Evolutionary conservation across 257 asterid genomes (phyloP).

Genomic region (Coffea canephora): DNA sequence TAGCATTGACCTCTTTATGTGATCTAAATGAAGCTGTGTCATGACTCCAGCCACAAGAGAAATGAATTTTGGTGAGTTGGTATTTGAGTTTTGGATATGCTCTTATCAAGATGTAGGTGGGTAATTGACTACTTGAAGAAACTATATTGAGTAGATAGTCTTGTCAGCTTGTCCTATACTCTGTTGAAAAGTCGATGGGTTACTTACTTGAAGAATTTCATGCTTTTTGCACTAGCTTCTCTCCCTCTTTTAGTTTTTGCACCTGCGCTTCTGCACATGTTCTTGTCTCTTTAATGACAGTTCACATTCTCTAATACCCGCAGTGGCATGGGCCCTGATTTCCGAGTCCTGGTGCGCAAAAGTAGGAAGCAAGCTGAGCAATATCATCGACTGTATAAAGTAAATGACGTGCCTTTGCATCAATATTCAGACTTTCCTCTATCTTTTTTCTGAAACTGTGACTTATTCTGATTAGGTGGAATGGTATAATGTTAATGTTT

Average conservation of each 20-base stretch:
- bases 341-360: conserved; percentile 94
- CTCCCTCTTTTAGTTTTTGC: not conserved
- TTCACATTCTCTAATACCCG: conserved; percentile 28
- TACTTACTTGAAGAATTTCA: not conserved
- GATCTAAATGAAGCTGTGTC: not conserved
- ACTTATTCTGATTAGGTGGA: not conserved
- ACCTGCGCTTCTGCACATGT: not conserved
- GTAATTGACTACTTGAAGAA: not conserved
- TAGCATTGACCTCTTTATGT: not conserved
- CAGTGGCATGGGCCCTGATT: conserved; percentile 99
- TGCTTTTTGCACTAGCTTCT: not conserved
- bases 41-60: not conserved
- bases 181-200: not conserved
- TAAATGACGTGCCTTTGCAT: conserved; percentile 24
- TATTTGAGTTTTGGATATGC: not conserved
- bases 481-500: too few relatives aligned
- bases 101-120: not conserved
- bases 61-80: not conserved
- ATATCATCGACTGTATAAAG: conserved; percentile 84
- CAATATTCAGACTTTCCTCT: not conserved
- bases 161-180: not conserved
- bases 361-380: conserved; percentile 99
- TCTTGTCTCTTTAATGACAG: conserved; percentile 3
- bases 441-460: not conserved
- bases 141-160: not conserved